These are phyloP conservation scores for Monosporozyma servazzii DNA, from an alignment of 805 yeast species.

Conservation along the genomic window DNA sequence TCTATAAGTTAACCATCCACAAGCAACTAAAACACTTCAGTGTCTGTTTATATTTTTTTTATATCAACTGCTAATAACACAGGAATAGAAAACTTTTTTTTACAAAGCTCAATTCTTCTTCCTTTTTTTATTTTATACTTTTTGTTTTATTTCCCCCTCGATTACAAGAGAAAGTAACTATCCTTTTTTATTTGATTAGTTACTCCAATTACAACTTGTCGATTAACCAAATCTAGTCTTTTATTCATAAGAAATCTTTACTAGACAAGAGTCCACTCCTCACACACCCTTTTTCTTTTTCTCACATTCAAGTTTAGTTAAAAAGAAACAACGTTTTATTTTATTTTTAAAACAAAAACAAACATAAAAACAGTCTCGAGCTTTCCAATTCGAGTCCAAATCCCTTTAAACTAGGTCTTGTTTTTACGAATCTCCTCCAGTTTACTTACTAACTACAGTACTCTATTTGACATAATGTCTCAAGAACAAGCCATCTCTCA, in stretches of 20 bases:
- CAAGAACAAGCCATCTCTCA: constrained; percentile 4
- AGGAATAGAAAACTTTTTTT: background rate
- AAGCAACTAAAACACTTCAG: background rate
- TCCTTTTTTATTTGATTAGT: background rate
- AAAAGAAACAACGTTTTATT: background rate
- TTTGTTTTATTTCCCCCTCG: background rate
- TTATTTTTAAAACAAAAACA: background rate
- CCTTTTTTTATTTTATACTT: background rate
- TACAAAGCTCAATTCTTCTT: background rate
- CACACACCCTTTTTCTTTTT: background rate
- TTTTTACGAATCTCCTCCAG: constrained; percentile 1
- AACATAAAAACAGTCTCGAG: background rate
- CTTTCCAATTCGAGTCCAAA: background rate
- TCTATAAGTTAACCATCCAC: background rate
- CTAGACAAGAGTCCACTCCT: background rate
- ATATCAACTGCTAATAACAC: background rate
- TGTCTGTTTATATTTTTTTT: background rate
- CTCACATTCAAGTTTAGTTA: background rate
- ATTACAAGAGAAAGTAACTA: background rate
- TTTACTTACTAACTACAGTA: constrained; percentile 1
- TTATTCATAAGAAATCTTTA: background rate
- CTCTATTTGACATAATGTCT: constrained; percentile 3
- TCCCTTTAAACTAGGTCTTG: background rate
- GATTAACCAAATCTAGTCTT: background rate
- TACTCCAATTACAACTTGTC: background rate